Conservation (phyloP, 129 eudicot genomes). For the Saussurea involucrata region DNA sequence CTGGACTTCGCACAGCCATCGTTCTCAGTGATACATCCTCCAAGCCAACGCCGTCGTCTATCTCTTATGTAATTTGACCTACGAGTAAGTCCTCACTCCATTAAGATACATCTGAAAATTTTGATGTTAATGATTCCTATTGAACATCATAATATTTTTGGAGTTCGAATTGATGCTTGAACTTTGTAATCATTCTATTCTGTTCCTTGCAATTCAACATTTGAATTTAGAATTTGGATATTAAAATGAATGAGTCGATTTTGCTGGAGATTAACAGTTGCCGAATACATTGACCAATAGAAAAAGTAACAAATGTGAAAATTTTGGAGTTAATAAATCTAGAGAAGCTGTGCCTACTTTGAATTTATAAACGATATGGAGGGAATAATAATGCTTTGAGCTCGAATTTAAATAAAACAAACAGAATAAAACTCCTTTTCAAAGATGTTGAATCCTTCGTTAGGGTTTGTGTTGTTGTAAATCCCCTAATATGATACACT, state of each 20-base stretch:
- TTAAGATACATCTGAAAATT: neutral
- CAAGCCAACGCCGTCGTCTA: neutral
- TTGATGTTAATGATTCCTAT: neutral
- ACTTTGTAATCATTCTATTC: neutral
- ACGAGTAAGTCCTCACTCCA: neutral
- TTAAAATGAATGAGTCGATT: neutral
- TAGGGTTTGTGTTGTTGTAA: neutral
- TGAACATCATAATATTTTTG: neutral
- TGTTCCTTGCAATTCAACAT: neutral
- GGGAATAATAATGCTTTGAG: neutral
- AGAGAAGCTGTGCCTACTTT: neutral
- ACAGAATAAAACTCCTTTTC: neutral
- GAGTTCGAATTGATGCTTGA: neutral
- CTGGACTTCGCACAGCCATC: neutral
- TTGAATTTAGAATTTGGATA: neutral
- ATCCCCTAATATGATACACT: neutral
- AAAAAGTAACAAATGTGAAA: neutral
- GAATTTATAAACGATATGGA: neutral
- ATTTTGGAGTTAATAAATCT: neutral
- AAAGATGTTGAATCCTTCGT: neutral
- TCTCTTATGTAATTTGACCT: neutral
- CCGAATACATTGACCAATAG: neutral
- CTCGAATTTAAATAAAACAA: neutral
- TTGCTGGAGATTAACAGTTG: neutral
- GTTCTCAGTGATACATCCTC: neutral